Base-by-base conservation (phyloP, 2,329 filamentous ascomycete genomes). In the Microdochium bolleyi region DNA sequence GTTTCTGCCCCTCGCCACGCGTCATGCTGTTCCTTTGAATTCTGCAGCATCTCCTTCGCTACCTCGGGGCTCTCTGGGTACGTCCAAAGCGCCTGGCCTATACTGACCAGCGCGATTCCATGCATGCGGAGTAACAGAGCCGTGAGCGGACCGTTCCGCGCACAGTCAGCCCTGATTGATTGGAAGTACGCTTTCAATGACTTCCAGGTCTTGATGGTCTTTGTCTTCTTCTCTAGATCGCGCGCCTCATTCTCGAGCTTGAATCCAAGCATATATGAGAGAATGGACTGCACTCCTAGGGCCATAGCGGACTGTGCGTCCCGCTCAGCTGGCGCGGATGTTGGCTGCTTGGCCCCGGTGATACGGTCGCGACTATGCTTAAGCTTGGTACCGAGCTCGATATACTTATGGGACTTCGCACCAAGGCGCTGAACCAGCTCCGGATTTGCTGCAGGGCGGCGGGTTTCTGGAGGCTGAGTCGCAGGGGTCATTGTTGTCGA, bases 351-450 rank as follows among this genome's bases (percentile, higher is more conserved):
- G 8, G 48, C 25, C 10, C 51, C 44, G 19, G 57, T 56, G n/a
- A 79, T 70, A 16, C 66, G 72, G 56, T 83, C 80, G 24, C 78
- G 76, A 13, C 73, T 68, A 55, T 81, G 79, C 67, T 83, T 83
- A 19, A 83, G 67, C 51, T 71, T 74, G 30, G 70, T 74, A 2
- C 76, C 80, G 8, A 80, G 59, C 2, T 56, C 62, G 25, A 63
- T 65, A 57, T 73, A 74, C 30, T 61, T 65, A 13, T 59, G 56
- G 22, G 73, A 69, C 44, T 67, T 71, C 1, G 72, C 65, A 8
- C 64, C 64, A 24, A 73, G 60, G 59, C 60, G 54, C 55, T 60
- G 60, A 11, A 64, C 54, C 51, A 59, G 64, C 37, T 65, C 62
- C n/a, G 57, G 59, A 22, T 66, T 61, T 3, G 60, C 55, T 21